Evolutionary conservation across 2,329 filamentous ascomycete species (phyloP), one percentile per base, ranked within the genome.

Genomic region (Coniochaeta ligniaria): DNA sequence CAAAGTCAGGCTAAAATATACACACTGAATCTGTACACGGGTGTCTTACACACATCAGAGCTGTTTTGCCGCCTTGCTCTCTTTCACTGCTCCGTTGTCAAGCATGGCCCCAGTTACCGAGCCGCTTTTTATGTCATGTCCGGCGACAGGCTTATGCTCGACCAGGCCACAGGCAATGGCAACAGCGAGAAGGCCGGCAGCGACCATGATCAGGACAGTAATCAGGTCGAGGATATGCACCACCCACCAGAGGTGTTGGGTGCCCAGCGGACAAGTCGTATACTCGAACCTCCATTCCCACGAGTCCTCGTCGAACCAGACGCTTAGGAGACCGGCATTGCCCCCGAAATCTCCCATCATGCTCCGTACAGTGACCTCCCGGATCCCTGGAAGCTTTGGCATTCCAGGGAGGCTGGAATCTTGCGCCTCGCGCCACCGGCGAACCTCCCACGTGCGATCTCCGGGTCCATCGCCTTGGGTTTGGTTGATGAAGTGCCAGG

Each of bases 281-380:
- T 95, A 95, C 67, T 94, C 91, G 66, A 90, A 90, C 65, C 82
- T 82, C 95, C 95, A 99, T 71, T 90, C 85, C 79, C 85, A 87
- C 1, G 75, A 73, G 2, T 81, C 78, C 60, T 83, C 74, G 72
- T 98, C 91, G 70, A 94, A 98, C 94, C 94, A 99, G 0, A 90
- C 82, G 63, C 90, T 95, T 45, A 99, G 75, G 47, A 99, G 79
- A 0, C 92, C 95, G 0, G 92, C 92, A 71, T 97, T 95, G 22
- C 95, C 95, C n/a, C 86, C 88, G 74, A 90, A 99, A 60, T 91
- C 90, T 60, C 95, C 95, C 95, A 99, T 99, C 92, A 99, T 98
- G 73, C 92, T 96, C 62, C 93, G 87, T 2, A 99, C 90, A 0
- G 95, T 99, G 65, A 98, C 86, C 75, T 99, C 95, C 31, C 94